Percentiles rank a stretch among this genome's conserved stretches.
Conservation (phyloP, 805 yeast species). For the Ogataea degrootiae region DNA sequence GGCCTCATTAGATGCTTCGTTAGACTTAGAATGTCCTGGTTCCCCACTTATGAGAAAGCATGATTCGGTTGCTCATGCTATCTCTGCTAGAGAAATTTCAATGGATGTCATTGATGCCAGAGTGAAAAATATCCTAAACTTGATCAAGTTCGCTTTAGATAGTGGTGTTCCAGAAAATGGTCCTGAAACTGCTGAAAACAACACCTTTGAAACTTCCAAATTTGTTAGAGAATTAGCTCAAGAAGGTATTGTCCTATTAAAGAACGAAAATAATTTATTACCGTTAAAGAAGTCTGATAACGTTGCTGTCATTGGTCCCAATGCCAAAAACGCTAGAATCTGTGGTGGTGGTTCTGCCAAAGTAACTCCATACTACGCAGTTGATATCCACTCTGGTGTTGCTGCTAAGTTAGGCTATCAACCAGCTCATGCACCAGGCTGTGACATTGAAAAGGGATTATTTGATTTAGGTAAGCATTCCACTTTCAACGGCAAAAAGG, state of each 20-base stretch:
- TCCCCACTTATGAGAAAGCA: slow-evolving; percentile 43
- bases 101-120: slow-evolving; percentile 40
- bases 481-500: slow-evolving; percentile 11
- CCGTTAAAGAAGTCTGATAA: slow-evolving; percentile 41
- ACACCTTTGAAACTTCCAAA: slow-evolving; percentile 43
- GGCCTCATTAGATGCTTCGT: slow-evolving; percentile 47
- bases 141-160: slow-evolving; percentile 39
- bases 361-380: slow-evolving; percentile 13
- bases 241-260: slow-evolving; percentile 53
- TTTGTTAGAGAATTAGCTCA: slow-evolving; percentile 40
- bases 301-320: slow-evolving; percentile 56
- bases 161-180: slow-evolving; percentile 39
- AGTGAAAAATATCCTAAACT: slow-evolving; percentile 41
- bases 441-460: slow-evolving; percentile 14
- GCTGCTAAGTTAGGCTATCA: slow-evolving; percentile 16
- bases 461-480: slow-evolving; percentile 3
- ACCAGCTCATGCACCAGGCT: slow-evolving; percentile 30
- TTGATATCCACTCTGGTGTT: slow-evolving; percentile 7
- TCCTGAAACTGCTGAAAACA: slow-evolving; percentile 34
- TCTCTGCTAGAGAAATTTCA: slow-evolving; percentile 37
- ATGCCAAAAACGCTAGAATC: slow-evolving; percentile 42
- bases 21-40: slow-evolving; percentile 69
- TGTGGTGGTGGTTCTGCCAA: slow-evolving; percentile 63
- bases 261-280: slow-evolving; percentile 42
- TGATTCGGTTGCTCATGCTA: slow-evolving; percentile 36